Base-by-base conservation (phyloP, 176 grass and related monocot genomes). In the Zea mays region DNA sequence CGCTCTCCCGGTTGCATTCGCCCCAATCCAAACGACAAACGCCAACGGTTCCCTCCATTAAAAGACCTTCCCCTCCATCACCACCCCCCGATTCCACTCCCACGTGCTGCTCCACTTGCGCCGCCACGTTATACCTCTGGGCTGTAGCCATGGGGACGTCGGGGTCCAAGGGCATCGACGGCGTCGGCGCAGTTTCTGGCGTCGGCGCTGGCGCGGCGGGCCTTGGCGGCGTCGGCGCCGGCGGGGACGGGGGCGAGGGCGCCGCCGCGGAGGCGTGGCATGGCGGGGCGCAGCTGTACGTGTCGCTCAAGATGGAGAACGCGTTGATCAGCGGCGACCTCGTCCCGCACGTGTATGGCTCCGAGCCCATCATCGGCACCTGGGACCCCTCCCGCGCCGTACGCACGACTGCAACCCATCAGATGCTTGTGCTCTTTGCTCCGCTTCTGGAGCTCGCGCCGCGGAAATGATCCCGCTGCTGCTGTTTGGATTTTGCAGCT, bases 251-350 rank as follows among this genome's bases (percentile, higher is more conserved):
- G 40, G 83, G 69, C 69, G 81, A 61, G 72, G 71, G 73, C 51
- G 67, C 62, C 65, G 33, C 11, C 21, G 66, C 14, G 69, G 89
- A 78, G 75, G 76, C 87, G 84, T 90, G 91, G 84, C 91, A 95
- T 79, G 96, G 92, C 58, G 90, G 90, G 11, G 93, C 83, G 55
- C 96, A 99, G 87, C 90, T 99, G 42, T 99, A 90, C 84, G 92
- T 99, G 19, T 94, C 96, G 45, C 89, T 99, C 42, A 99, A 95
- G 85, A 95, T 99, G 96, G 92, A 90, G 83, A 99, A 99, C 58
- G 89, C 89, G 54, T 82, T 76, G 65, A 94, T 99, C 76, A 80
- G 74, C 69, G 87, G 89, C 62, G 89, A 99, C 85, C 92, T 95
- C 78, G 85, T 92, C 49, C 96, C 96, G 20, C 92, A 95, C 86